Evolutionary conservation across 805 yeast species (phyloP), one percentile per base, ranked within the genome.

Genomic region (Suhomyces sp.): DNA sequence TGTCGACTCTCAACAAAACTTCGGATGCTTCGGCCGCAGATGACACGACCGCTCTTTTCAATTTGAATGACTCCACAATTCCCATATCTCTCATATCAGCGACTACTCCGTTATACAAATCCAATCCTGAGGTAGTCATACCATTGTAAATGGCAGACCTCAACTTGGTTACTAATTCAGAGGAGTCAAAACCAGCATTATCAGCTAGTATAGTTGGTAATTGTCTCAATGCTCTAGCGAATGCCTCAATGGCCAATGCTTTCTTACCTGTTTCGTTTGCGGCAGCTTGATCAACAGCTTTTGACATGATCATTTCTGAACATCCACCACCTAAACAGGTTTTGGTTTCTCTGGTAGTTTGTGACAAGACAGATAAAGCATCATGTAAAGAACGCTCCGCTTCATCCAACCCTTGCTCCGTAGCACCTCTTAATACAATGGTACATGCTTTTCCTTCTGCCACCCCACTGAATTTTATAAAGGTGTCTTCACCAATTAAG

Each of bases 21-120:
- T 94, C 98, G 5, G 98, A 96, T 31, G 99, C 99, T 76, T 94
- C 99, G n/a, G 96, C 80, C 5, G 99, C 98, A 46, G 96, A 86
- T 12, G 91, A 83, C 15, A 94, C 97, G 13, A 96, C 99, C 2
- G 97, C 96, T 58, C 83, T 80, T 75, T 94, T 94, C 70, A 94
- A 81, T 73, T 92, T 93, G 73, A 81, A 94, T 58, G 96, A 86
- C 74, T 94, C 99, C 49, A 94, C 91, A 60, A 93, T 83, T 22
- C 98, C 99, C 61, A 86, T 72, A 57, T 91, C 94, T 70, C 96
- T 83, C 96, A 94, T 93, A 69, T 94, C 99, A 12, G 91, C 96
- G 56, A 94, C 85, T 44, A 71, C 76, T 57, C 99, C 99, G 41
- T 79, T 78, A 67, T 88, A 85, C 63, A 94, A 81, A 67, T 94